Evolutionary conservation across 169 alveolate genomes (phyloP).

Genomic region (Plasmodium sp.): DNA sequence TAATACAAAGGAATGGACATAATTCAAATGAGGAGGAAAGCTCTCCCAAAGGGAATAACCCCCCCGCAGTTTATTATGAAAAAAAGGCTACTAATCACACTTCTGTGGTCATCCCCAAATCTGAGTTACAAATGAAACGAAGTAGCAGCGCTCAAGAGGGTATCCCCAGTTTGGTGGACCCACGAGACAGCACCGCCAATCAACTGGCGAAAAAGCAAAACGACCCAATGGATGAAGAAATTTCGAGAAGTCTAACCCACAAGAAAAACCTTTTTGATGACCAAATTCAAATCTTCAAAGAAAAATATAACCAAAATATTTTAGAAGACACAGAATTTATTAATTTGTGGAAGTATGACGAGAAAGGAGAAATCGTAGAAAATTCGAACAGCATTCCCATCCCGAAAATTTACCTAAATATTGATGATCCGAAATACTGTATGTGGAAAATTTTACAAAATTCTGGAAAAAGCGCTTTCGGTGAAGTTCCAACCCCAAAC

Average conservation of each 20-base stretch:
- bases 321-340: conserved; percentile 60
- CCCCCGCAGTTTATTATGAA: background rate
- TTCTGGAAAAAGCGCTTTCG: conserved; percentile 68
- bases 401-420: conserved; percentile 67
- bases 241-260: conserved; percentile 25
- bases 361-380: conserved; percentile 59
- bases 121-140: background rate
- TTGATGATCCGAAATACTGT: conserved; percentile 66
- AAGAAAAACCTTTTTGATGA: conserved; percentile 53
- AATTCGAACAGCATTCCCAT: conserved; percentile 25
- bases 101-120: background rate
- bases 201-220: background rate
- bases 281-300: conserved; percentile 41
- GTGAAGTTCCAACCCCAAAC: conserved; percentile 69
- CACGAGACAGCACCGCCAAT: background rate
- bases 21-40: background rate
- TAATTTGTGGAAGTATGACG: conserved; percentile 62
- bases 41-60: background rate
- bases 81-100: background rate
- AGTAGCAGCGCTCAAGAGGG: background rate
- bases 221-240: conserved; percentile 49
- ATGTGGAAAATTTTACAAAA: conserved; percentile 73
- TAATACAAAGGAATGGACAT: background rate
- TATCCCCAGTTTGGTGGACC: background rate
- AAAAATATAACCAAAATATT: conserved; percentile 44